Conservation (phyloP, 2,329 filamentous ascomycete species). For the Aureobasidium leucospermi region DNA sequence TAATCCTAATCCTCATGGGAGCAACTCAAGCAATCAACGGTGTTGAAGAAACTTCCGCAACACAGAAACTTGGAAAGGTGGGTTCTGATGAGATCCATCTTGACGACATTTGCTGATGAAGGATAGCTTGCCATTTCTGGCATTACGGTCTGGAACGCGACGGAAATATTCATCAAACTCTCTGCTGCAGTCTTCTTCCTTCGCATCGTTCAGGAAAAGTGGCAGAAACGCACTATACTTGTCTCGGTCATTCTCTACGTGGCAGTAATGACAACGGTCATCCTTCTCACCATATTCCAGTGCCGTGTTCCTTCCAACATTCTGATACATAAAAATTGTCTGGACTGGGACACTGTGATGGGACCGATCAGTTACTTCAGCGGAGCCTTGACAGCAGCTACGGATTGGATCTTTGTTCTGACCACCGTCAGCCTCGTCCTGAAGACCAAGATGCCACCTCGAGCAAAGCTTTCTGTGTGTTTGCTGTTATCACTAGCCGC, state of each 20-base stretch:
- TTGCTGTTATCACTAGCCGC: constrained; percentile 34
- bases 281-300: constrained; percentile 21
- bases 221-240: constrained; percentile 29
- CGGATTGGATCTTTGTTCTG: constrained; percentile 30
- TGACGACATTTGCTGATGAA: not conserved
- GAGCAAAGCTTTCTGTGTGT: constrained; percentile 36
- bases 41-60: not conserved
- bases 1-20: constrained; percentile 13
- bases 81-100: not conserved
- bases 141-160: not conserved
- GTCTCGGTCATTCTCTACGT: constrained; percentile 18
- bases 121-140: constrained; percentile 1
- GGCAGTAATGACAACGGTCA: constrained; percentile 13
- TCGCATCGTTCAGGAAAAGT: constrained; percentile 32
- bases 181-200: constrained; percentile 39
- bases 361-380: constrained; percentile 20
- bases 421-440: constrained; percentile 35
- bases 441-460: constrained; percentile 34
- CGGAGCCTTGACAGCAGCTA: constrained; percentile 30
- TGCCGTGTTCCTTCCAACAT: constrained; percentile 15
- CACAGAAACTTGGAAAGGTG: not conserved
- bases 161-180: constrained; percentile 34
- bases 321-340: not conserved
- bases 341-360: constrained; percentile 13
- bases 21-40: not conserved